Evolutionary conservation across 345 rosid species (phyloP), one percentile per base, ranked within the genome.

Genomic region (Tarenaya hassleriana): DNA sequence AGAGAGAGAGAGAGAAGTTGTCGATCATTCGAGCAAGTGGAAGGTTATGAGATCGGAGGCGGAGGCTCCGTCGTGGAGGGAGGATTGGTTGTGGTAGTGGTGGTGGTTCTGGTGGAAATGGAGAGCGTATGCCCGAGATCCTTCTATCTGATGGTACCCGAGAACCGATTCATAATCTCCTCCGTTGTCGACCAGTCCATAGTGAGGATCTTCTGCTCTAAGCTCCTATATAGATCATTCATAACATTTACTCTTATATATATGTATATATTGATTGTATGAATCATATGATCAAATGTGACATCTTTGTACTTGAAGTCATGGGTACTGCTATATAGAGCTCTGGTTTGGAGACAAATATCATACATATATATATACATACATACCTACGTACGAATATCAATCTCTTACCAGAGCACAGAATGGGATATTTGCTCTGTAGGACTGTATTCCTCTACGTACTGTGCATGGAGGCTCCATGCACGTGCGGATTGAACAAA

Each of bases 161-260:
- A 82, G 56, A 4, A 80, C 52, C 11, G 73, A 56, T 24, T 73
- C 78, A 19, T 76, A 77, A 29, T 72, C 83, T 21, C 75, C 77
- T 46, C 73, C 81, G 55, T 75, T 69, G 50, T 79, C 91, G 17
- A 79, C 83, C 29, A 83, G 59, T 4, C 92, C 85, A 29, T 69
- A 80, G 38, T 62, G 75, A 11, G 83, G 89, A 53, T 83, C 95
- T 44, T 79, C 84, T 43, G 70, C 73, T 54, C 75, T 64, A 56
- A 16, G 62, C 71, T 81, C 81, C 63, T 50, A n/a, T n/a, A n/a
- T n/a, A 24, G 29, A 21, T 53, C 59, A 51, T 41, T 8, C 31
- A 16, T 24, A n/a, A 1, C n/a, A 44, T 17, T 1, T 35, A 52
- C 17, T 31, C 3, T 32, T n/a, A n/a, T n/a, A n/a, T n/a, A n/a